Evolutionary conservation across 257 asterid species (phyloP), one percentile per base, ranked within the genome.

Genomic region (Eustoma russellianum): DNA sequence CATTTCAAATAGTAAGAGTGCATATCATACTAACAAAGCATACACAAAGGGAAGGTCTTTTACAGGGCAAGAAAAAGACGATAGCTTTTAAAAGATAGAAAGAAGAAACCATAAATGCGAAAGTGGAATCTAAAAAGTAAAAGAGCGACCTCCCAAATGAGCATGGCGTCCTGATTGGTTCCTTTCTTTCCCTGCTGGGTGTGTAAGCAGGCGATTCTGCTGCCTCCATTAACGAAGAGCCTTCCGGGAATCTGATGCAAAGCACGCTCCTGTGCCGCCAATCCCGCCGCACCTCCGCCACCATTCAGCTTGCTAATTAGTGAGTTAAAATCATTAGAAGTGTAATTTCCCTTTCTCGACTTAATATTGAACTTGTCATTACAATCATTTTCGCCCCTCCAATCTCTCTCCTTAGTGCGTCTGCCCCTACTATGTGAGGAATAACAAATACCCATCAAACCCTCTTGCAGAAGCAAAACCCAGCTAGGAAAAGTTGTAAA

Each of bases 111-210:
- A 24, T 24, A 24, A 24, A 24, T 24, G 3, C 30, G 3, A 24
- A 24, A 24, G 30, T 24, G 30, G 30, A 24, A 24, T 24, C 30
- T 2, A 2, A 0, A 13, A 30, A 45, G 18, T 35, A 46, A 34
- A 74, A 59, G 63, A 68, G 77, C 56, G 41, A 87, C 98, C 98
- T 91, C 98, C 98, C 98, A 91, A 74, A 84, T 67, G 74, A 87
- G 79, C 96, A 91, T 91, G 28, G 98, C 96, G 24, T 91, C 98
- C 65, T 91, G 98, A 71, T 91, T 91, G 16, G 96, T 77, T 46
- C 98, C 96, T 65, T 91, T 91, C 79, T 80, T 91, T 56, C 98
- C 98, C 65, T 91, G 98, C 65, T 91, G 98, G 55, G 94, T 91
- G 73, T 82, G 77, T 70, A 87, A 71, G 65, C 96, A 68, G 17